Base-by-base conservation (phyloP, 208 protist species). In the Acanthamoeba healyi region DNA sequence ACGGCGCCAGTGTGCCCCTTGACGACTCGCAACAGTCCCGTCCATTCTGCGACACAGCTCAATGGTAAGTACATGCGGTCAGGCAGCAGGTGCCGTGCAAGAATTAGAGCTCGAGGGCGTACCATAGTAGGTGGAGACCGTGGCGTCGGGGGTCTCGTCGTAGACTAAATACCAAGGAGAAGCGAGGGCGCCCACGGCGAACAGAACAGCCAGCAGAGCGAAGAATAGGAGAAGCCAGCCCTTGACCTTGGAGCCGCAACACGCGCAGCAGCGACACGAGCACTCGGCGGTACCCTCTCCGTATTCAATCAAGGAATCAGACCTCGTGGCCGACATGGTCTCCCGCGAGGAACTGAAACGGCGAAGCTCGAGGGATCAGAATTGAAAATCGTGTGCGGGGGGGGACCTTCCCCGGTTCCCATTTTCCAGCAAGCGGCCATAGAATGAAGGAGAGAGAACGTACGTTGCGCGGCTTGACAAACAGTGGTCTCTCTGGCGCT, bases 41-140 rank as follows among this genome's bases (percentile, higher is more conserved):
- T 32, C 77, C 77, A 86, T 9, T 86, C 77, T 86, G 77, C 61
- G n/a, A n/a, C n/a, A n/a, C n/a, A n/a, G n/a, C n/a, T n/a, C n/a
- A n/a, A n/a, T n/a, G n/a, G n/a, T n/a, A n/a, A n/a, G n/a, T n/a
- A n/a, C n/a, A n/a, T n/a, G n/a, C 6, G n/a, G 65, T 2, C 32
- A 26, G 54, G 22, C 54, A 61, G 17, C 10, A 61, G 12, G 19
- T 24, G 54, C 4, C 54, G 3, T 61, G 61, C 29, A 36, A 9
- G 19, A 15, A 34, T 34, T 4, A 29, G 29, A 26, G 40, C 70
- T 44, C 29, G 26, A 26, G 5, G 46, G 24, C 77, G n/a, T 58
- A 86, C 77, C 24, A n/a, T 58, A 38, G 44, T 58, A 58, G 10
- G 77, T 61, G 22, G 7, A n/a, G 26, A 86, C 32, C 0, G 77